Evolutionary conservation across 192 early-diverging fungal species (phyloP).

Genomic region (Gryganskiella cystojenkinii): DNA sequence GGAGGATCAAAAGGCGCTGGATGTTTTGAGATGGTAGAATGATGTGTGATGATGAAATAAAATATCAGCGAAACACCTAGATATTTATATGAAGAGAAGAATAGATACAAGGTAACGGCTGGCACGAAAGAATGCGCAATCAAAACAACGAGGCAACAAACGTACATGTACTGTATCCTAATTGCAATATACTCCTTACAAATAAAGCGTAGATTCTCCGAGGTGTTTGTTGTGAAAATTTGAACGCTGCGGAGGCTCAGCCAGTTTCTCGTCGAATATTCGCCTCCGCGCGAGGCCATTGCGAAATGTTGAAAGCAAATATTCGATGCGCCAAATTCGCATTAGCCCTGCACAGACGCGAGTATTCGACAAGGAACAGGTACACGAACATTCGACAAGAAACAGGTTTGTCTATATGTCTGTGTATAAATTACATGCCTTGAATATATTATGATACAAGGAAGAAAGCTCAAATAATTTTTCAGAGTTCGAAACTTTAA

Average conservation of each 20-base stretch:
- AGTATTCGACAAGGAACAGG: too few relatives aligned
- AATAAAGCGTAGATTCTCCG: conserved; percentile 15
- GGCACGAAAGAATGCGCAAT: conserved; percentile 10
- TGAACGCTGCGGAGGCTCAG: neutral
- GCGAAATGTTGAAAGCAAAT: conserved; percentile 1
- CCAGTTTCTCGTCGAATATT: too few relatives aligned
- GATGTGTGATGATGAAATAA: conserved; percentile 2
- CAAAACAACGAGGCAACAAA: conserved; percentile 1
- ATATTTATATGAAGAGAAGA: conserved; percentile 14
- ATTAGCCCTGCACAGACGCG: too few relatives aligned
- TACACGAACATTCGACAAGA: too few relatives aligned
- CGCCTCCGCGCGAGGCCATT: too few relatives aligned
- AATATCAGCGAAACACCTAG: conserved; percentile 4
- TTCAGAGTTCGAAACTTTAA: conserved; percentile 9
- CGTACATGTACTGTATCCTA: too few relatives aligned
- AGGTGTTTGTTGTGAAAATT: conserved; percentile 7
- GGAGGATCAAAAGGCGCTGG: neutral
- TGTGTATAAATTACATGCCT: neutral
- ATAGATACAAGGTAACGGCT: neutral
- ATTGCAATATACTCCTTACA: conserved; percentile 18
- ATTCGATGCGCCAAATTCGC: neutral
- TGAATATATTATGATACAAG: neutral
- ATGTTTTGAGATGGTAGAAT: conserved; percentile 4
- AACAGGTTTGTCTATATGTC: too few relatives aligned
- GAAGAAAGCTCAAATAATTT: conserved; percentile 12